Evolutionary conservation across 345 rosid species (phyloP), one percentile per base, ranked within the genome.

Genomic region (Raphanus sativus): DNA sequence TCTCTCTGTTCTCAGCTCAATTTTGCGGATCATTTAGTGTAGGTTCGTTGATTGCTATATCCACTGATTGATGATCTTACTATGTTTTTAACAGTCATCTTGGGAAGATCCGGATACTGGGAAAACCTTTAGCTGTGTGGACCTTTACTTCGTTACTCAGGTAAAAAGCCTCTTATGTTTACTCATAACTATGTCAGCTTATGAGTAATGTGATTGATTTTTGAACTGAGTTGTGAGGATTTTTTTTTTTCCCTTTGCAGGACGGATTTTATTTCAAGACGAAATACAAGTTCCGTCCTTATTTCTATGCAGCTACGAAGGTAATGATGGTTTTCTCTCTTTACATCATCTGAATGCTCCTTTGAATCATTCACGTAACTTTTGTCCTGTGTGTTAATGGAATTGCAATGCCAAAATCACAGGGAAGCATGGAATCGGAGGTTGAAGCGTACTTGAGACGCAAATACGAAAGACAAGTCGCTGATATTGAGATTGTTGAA

Each of bases 71-170:
- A 36, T 38, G 70, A 55, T 63, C 36, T 30, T 42, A 36, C 28
- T 66, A 77, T 40, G 34, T 58, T 28, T 50, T 79, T 81, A 84
- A 80, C 87, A 94, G 98, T 92, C 98, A 28, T 90, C 98, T 52
- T 85, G 78, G 85, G 90, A 88, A 80, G 95, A 94, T 75, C 69
- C 83, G 17, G 97, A 92, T 72, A 85, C 89, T 9, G 79, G 85
- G 32, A 89, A 81, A 87, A 74, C 70, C 3, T 84, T 76, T 67
- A 92, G 97, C 71, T 94, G 97, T 54, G 85, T 92, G 32, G 97
- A 94, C 80, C 93, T 94, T 42, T 94, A 85, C 79, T 94, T 94
- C 75, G 97, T 90, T 75, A 82, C 91, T 78, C 97, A 91, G 97
- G 98, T 91, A 76, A 82, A 75, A 81, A 76, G 21, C 21, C 21